These are phyloP conservation scores for Claviceps digitariae DNA, from an alignment of 2,329 filamentous ascomycete genomes.

Conservation along the genomic window DNA sequence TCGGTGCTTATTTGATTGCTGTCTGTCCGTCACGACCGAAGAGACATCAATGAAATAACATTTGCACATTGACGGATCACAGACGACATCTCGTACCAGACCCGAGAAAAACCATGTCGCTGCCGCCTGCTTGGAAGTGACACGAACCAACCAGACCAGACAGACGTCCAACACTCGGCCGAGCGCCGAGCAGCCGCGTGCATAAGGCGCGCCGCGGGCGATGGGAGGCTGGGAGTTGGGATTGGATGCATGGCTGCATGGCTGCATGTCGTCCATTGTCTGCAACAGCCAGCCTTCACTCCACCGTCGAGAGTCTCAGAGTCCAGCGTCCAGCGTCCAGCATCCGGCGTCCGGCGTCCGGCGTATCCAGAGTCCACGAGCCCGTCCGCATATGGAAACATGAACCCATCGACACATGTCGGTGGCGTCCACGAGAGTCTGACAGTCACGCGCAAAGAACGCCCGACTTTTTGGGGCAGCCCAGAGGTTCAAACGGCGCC, in stretches of 20 bases:
- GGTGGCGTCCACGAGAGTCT: neutral
- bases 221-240: neutral
- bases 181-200: neutral
- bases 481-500: neutral
- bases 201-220: neutral
- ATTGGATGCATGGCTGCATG: neutral
- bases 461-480: neutral
- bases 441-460: neutral
- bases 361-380: no score
- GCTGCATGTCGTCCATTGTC: neutral
- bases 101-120: no score
- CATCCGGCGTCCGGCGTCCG: no score
- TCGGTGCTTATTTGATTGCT: no score
- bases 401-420: neutral
- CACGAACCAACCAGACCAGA: neutral
- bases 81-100: no score
- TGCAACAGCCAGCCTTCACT: neutral
- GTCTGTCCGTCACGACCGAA: no score
- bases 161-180: neutral
- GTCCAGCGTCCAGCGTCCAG: no score
- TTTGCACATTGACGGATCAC: no score
- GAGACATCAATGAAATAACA: no score
- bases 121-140: neutral
- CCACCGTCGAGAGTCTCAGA: neutral
- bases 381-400: no score